Base-by-base conservation (phyloP, 1,284 basidiomycete genomes). In the Malassezia caprae region DNA sequence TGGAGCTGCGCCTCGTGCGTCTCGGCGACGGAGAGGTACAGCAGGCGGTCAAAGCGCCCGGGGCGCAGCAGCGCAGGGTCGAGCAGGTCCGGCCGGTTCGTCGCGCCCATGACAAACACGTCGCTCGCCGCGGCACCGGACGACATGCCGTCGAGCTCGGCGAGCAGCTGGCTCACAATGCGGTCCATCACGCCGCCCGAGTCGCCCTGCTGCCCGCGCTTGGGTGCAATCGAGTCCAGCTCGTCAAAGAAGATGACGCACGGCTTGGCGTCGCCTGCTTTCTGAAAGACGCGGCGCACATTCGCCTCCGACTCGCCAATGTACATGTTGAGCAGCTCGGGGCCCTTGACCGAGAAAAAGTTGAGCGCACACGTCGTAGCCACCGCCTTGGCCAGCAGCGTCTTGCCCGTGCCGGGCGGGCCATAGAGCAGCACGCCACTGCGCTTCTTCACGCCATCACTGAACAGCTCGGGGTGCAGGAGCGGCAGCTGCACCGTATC, bases 401-500 rank as follows among this genome's bases (percentile, higher is more conserved):
- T 78, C 55, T 78, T 78, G 52, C 77, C 77, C 5, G 77, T 78
- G 8, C 77, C 77, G 0, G 77, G 77, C 4, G 77, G 77, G 4
- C 77, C 77, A 58, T 78, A 78, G 21, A 74, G 63, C 27, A 74
- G 53, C 30, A 63, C 66, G 45, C 90, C 91, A 55, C 90, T 94
- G 62, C 94, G 82, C 76, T 96, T 94, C 78, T 98, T 98, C 21
- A 99, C 77, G 1, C 93, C 93, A 58, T 86, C 84, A 5, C 84
- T 81, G 76, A 99, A 99, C 1, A 99, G 77, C 67, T 96, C 90
- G 2, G 94, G 93, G 70, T 89, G 84, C 57, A 96, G 88, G 24
- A 99, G 78, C 0, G 94, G 94, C 3, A 99, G 78, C 73, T 98
- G 91, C 44, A 98, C 88, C 15, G 93, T 99, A 68, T 99, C 93